Evolutionary conservation across 2,329 filamentous ascomycete genomes (phyloP).

Genomic region (Pochonia chlamydosporia): DNA sequence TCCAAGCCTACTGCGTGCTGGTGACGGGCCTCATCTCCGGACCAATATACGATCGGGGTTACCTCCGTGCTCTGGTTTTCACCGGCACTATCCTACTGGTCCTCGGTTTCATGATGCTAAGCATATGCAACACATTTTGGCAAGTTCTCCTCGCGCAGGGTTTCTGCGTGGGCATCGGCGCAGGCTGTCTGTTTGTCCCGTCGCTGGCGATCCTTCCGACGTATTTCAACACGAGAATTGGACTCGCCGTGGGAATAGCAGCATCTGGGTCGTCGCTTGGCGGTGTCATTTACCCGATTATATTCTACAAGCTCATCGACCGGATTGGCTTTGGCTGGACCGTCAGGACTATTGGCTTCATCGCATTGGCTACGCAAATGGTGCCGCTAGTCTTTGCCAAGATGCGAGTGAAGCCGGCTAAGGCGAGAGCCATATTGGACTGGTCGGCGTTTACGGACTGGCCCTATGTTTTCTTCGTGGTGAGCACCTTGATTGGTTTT

Average conservation of each 20-base stretch:
- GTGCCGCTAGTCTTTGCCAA: conserved; percentile 33
- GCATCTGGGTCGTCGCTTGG: conserved; percentile 26
- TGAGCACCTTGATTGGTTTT: conserved; percentile 29
- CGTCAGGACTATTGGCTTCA: conserved; percentile 21
- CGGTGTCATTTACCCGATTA: conserved; percentile 27
- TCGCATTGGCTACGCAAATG: conserved; percentile 25
- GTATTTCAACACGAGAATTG: conserved; percentile 24
- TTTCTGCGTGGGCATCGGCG: conserved; percentile 38
- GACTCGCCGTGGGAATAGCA: conserved; percentile 26
- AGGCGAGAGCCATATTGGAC: conserved; percentile 7
- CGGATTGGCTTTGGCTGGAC: conserved; percentile 24
- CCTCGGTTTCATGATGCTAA: conserved; percentile 40
- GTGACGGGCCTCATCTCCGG: conserved; percentile 28
- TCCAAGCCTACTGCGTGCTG: conserved; percentile 40
- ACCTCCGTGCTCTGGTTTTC: conserved; percentile 33
- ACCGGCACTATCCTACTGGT: conserved; percentile 35
- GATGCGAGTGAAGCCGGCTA: conserved; percentile 26
- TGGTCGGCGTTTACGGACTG: conserved; percentile 16
- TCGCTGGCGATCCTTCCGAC: conserved; percentile 24
- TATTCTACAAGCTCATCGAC: conserved; percentile 15
- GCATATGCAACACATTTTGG: conserved; percentile 33
- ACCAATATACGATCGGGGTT: conserved; percentile 41
- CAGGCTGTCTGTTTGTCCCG: conserved; percentile 34
- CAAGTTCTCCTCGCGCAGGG: conserved; percentile 40
- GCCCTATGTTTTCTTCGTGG: conserved; percentile 12